Percentiles rank a stretch among this genome's conserved stretches.
Conservation (phyloP, 805 yeast species). For the Kockiozyma suomiensis region DNA sequence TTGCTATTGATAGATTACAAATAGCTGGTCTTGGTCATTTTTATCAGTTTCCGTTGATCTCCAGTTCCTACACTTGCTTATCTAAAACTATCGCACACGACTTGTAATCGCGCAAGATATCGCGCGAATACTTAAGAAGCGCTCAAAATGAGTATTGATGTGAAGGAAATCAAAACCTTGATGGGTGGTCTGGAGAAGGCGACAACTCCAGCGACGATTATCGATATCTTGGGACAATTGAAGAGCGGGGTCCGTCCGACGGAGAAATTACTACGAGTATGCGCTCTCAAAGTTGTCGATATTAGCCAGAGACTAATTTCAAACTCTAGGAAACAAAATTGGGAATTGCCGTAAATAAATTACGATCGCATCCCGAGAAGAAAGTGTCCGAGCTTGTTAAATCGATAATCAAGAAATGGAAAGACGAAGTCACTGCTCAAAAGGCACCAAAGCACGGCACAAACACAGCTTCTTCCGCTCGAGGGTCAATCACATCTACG, state of each 20-base stretch:
- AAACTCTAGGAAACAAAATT: conserved; percentile 73
- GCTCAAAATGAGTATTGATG: conserved; percentile 19
- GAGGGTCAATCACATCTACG: conserved; percentile 33
- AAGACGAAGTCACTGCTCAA: conserved; percentile 69
- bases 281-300: conserved; percentile 26
- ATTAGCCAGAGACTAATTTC: not conserved
- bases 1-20: too few relatives aligned
- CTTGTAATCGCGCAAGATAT: too few relatives aligned
- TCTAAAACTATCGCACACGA: too few relatives aligned
- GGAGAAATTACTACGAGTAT: conserved; percentile 72
- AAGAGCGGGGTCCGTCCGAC: conserved; percentile 78
- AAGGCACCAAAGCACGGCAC: conserved; percentile 33
- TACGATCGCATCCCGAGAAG: conserved; percentile 68
- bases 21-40: too few relatives aligned
- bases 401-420: conserved; percentile 84
- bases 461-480: not conserved
- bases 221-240: conserved; percentile 66
- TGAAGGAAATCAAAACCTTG: conserved; percentile 64
- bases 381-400: conserved; percentile 68
- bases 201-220: conserved; percentile 60
- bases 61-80: too few relatives aligned
- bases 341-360: conserved; percentile 94
- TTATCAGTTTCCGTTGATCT: too few relatives aligned
- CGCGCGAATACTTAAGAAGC: too few relatives aligned
- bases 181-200: conserved; percentile 77